A percentile compares a stretch with the other conserved stretches of the same genome.
These are phyloP conservation scores for Batkoa obscura DNA, from an alignment of 371 early-diverging fungal species.

Conservation along the genomic window DNA sequence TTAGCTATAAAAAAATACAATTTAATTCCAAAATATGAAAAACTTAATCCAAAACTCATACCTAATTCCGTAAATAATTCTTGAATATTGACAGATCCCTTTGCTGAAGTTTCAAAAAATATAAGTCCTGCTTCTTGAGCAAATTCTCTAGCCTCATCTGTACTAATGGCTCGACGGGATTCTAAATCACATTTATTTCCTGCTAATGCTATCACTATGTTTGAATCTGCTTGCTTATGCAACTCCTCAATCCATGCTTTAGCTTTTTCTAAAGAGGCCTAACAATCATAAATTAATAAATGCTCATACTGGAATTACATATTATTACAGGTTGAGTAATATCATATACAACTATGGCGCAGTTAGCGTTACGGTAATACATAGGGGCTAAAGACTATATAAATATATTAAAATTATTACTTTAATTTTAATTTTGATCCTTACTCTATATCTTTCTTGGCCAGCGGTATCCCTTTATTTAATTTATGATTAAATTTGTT, in stretches of 20 bases:
- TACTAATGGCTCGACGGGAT: slow-evolving; percentile 46
- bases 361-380: slow-evolving; percentile 96
- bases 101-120: slow-evolving; percentile 89
- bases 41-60: slow-evolving; percentile 7
- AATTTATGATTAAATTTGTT: not conserved
- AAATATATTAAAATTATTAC: not conserved
- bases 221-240: slow-evolving; percentile 84
- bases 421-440: not conserved
- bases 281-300: not conserved
- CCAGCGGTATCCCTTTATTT: slow-evolving; percentile 76
- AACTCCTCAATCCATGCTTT: slow-evolving; percentile 97
- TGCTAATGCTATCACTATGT: slow-evolving; percentile 91
- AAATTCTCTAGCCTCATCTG: slow-evolving; percentile 70
- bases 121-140: slow-evolving; percentile 70
- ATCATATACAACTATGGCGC: slow-evolving; percentile 93
- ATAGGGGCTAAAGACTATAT: slow-evolving; percentile 87
- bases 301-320: not conserved
- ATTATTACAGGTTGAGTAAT: slow-evolving; percentile 79
- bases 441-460: slow-evolving; percentile 82
- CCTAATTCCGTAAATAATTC: slow-evolving; percentile 80
- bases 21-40: not conserved
- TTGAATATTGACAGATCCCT: slow-evolving; percentile 66
- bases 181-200: slow-evolving; percentile 89
- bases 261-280: slow-evolving; percentile 67
- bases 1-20: slow-evolving; percentile 21